These are phyloP conservation scores for Clitopilus passeckerianus DNA, from an alignment of 768 basidiomycete species.

Conservation along the genomic window DNA sequence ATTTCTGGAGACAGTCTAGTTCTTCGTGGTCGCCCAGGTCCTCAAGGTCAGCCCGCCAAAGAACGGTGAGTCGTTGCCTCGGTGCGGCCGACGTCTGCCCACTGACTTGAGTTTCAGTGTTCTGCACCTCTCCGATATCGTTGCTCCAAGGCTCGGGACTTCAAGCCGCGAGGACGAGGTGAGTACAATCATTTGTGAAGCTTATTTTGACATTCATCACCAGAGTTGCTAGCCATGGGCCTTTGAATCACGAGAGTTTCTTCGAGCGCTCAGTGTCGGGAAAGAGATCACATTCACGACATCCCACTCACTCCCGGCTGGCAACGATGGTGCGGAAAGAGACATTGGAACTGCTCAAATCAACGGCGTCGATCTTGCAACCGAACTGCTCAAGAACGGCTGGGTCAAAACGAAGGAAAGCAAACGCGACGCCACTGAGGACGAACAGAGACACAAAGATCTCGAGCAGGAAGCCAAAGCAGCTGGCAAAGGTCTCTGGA, in stretches of 20 bases:
- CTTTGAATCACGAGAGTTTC: conserved; percentile 89
- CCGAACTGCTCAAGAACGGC: conserved; percentile 80
- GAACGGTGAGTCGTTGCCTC: conserved; percentile 55
- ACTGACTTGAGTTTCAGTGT: conserved; percentile 44
- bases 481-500: conserved; percentile 83
- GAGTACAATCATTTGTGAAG: conserved; percentile 7
- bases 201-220: conserved; percentile 3
- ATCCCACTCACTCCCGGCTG: conserved; percentile 68
- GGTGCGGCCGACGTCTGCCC: neutral
- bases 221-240: conserved; percentile 65
- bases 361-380: conserved; percentile 64
- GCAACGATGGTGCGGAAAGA: conserved; percentile 67
- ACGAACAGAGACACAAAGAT: conserved; percentile 67
- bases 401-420: conserved; percentile 91
- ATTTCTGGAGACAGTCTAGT: conserved; percentile 89
- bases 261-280: conserved; percentile 81
- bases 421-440: conserved; percentile 78
- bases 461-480: conserved; percentile 73
- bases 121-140: conserved; percentile 84
- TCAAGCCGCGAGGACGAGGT: conserved; percentile 88
- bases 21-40: conserved; percentile 68
- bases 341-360: conserved; percentile 79
- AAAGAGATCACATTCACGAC: conserved; percentile 87
- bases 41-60: conserved; percentile 85
- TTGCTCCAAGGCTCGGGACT: conserved; percentile 81